phyloP scores from a whole-genome alignment of 768 basidiomycete genomes.

The Kwoniella sp. region DNA sequence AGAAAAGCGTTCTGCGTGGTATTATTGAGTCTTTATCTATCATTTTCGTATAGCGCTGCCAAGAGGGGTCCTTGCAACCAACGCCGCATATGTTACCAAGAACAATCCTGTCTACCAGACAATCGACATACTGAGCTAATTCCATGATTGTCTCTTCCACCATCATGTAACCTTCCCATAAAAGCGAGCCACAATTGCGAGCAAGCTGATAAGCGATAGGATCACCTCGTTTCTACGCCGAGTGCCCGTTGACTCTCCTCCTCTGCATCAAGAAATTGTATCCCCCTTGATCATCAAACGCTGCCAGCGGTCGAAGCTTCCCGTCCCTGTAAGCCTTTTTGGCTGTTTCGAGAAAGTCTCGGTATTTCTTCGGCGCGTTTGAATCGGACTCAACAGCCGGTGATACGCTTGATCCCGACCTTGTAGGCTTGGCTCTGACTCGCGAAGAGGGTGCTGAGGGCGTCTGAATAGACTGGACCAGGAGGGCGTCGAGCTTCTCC shows the following conservation, averaged over 20 bases:
- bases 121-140: too few species aligned
- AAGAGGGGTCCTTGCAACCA: too few species aligned
- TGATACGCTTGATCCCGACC: not conserved
- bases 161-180: too few species aligned
- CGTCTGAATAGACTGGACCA: not conserved
- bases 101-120: too few species aligned
- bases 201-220: too few species aligned
- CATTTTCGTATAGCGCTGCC: too few species aligned
- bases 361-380: not conserved
- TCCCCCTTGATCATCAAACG: not conserved
- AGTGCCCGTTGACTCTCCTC: not conserved
- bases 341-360: not conserved
- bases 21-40: too few species aligned
- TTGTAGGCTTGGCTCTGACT: not conserved
- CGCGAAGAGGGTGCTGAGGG: not conserved
- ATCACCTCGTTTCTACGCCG: not conserved
- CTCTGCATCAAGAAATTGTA: not conserved
- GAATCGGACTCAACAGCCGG: not conserved
- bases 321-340: not conserved
- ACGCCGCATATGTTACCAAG: too few species aligned
- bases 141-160: too few species aligned
- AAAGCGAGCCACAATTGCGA: too few species aligned
- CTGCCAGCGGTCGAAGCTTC: not conserved
- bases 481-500: not conserved
- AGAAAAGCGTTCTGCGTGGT: too few species aligned